phyloP scores from a whole-genome alignment of 192 early-diverging fungal species.

The Haplosporangium gracile region DNA sequence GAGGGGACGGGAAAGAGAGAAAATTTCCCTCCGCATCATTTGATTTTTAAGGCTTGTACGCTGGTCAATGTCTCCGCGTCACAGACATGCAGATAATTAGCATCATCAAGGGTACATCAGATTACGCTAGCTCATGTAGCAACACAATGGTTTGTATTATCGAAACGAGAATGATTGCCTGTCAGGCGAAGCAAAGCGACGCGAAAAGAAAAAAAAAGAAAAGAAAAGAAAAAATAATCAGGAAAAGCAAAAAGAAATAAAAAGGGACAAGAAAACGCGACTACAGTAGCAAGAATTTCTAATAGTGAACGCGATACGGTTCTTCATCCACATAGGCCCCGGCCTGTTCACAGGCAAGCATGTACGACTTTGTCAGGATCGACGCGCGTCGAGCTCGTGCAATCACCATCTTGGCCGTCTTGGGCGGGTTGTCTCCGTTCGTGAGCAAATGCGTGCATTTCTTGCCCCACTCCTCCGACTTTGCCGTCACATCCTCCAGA shows the following conservation, averaged over 20 bases:
- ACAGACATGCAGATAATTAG: no score
- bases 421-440: constrained; percentile 42
- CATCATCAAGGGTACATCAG: no score
- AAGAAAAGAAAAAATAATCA: neutral
- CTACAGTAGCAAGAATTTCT: neutral
- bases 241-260: neutral
- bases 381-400: constrained; percentile 13
- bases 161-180: no score
- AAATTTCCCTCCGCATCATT: no score
- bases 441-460: constrained; percentile 49
- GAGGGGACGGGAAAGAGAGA: no score
- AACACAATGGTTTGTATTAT: no score
- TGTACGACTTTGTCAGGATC: constrained; percentile 39
- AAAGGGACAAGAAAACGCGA: neutral
- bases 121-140: no score
- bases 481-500: constrained; percentile 24
- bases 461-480: constrained; percentile 27
- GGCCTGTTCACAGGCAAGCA: constrained; percentile 22
- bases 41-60: no score
- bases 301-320: constrained; percentile 17
- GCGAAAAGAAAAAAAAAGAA: neutral
- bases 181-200: no score
- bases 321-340: constrained; percentile 36
- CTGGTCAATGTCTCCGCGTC: no score
- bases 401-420: constrained; percentile 40